These are phyloP conservation scores for Paulownia fortunei DNA, from an alignment of 257 asterid genomes.

Conservation along the genomic window DNA sequence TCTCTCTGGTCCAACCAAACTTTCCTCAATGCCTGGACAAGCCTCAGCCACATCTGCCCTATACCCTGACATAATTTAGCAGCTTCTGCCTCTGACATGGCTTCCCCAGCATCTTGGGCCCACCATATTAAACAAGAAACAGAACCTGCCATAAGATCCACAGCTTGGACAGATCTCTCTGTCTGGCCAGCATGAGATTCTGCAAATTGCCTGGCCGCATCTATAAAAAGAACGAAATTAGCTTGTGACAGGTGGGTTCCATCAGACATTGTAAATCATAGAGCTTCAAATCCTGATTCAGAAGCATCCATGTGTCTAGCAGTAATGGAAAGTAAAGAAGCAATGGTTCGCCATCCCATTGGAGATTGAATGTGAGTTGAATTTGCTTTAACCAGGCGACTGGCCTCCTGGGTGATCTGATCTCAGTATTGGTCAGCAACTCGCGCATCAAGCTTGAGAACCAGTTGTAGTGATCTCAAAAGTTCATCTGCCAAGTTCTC, in stretches of 20 bases:
- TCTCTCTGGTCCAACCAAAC: constrained; percentile 95
- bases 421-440: constrained; percentile 97
- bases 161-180: constrained; percentile 83
- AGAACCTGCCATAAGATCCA: constrained; percentile 85
- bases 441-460: constrained; percentile 89
- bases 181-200: constrained; percentile 94
- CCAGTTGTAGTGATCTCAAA: constrained; percentile 80
- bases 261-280: constrained; percentile 77
- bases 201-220: constrained; percentile 90
- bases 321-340: constrained; percentile 78
- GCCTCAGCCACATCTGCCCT: constrained; percentile 97
- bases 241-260: constrained; percentile 88
- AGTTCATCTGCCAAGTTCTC: constrained; percentile 89
- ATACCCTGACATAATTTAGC: constrained; percentile 74
- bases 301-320: constrained; percentile 97
- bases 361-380: constrained; percentile 74
- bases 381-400: constrained; percentile 85
- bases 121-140: constrained; percentile 69
- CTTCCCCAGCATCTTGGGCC: constrained; percentile 79
- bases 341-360: constrained; percentile 88
- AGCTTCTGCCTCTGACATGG: constrained; percentile 67
- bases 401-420: constrained; percentile 95
- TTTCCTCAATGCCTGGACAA: constrained; percentile 85
- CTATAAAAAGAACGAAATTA: constrained; percentile 73
- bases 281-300: constrained; percentile 89